A percentile compares a stretch with the other conserved stretches of the same genome.
phyloP scores from a whole-genome alignment of 2,329 filamentous ascomycete genomes.

The Apiospora sp. region DNA sequence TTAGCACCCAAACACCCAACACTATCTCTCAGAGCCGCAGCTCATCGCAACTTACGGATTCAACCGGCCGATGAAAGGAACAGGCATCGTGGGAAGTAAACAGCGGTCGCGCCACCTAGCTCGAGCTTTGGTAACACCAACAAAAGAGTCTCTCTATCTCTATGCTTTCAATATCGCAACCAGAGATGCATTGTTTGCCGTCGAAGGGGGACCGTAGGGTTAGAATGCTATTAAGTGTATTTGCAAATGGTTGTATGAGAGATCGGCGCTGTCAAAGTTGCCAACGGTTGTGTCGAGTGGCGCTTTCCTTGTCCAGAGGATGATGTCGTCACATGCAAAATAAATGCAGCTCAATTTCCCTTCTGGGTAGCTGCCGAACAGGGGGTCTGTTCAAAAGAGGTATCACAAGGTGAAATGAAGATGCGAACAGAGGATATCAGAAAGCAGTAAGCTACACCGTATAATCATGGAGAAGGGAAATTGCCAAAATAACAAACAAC shows the following conservation, averaged over 20 bases:
- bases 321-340: constrained; percentile 24
- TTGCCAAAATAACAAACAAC: neutral
- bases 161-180: neutral
- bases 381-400: neutral
- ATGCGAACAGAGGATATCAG: neutral
- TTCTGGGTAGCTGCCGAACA: constrained; percentile 3
- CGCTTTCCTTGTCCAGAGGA: neutral
- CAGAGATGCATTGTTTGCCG: constrained; percentile 33
- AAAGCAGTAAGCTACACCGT: neutral
- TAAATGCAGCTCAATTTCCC: neutral
- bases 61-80: constrained; percentile 51
- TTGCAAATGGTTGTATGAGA: neutral
- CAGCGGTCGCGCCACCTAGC: neutral
- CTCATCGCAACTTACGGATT: constrained; percentile 44
- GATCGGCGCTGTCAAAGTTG: constrained; percentile 16
- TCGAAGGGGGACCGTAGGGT: constrained; percentile 29
- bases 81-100: constrained; percentile 39
- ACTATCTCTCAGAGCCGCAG: constrained; percentile 7
- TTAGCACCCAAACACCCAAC: constrained; percentile 29
- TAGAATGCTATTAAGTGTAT: neutral
- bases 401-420: neutral
- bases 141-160: constrained; percentile 12
- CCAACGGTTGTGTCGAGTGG: constrained; percentile 6
- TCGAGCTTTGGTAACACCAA: neutral
- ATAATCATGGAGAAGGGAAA: neutral